Percentiles rank a stretch among this genome's conserved stretches.
phyloP scores from a whole-genome alignment of 176 grass and related monocot genomes.

The Paspalum vaginatum region DNA sequence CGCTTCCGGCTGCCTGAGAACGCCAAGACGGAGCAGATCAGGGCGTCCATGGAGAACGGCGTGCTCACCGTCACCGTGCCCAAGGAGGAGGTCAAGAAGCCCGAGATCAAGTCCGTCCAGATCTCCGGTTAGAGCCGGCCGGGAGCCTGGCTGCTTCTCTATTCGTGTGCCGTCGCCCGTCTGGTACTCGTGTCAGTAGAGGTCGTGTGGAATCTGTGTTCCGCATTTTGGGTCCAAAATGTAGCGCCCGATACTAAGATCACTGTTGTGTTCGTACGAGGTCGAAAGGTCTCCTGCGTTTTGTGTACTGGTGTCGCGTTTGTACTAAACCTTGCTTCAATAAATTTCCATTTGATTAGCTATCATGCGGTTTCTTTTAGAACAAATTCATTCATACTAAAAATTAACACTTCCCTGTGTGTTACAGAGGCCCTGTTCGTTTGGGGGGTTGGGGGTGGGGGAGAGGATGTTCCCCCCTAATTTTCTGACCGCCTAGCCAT shows the following conservation, averaged over 20 bases:
- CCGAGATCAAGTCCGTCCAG: slow-evolving; percentile 52
- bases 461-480: no score
- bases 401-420: no score
- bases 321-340: background rate
- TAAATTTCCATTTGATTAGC: background rate
- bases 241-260: no score
- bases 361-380: background rate
- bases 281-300: background rate
- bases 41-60: slow-evolving; percentile 61
- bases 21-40: slow-evolving; percentile 55
- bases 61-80: slow-evolving; percentile 72
- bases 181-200: no score
- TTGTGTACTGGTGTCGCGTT: background rate
- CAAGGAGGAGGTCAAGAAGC: slow-evolving; percentile 51
- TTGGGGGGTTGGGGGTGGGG: no score
- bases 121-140: slow-evolving; percentile 41
- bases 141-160: no score
- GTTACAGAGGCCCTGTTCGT: no score
- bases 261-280: background rate
- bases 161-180: no score
- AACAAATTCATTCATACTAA: no score
- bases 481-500: no score
- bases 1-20: slow-evolving; percentile 58
- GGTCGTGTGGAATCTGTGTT: no score
- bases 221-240: no score